Evolutionary conservation across 768 basidiomycete species (phyloP).

Genomic region (Hebeloma cylindrosporum): DNA sequence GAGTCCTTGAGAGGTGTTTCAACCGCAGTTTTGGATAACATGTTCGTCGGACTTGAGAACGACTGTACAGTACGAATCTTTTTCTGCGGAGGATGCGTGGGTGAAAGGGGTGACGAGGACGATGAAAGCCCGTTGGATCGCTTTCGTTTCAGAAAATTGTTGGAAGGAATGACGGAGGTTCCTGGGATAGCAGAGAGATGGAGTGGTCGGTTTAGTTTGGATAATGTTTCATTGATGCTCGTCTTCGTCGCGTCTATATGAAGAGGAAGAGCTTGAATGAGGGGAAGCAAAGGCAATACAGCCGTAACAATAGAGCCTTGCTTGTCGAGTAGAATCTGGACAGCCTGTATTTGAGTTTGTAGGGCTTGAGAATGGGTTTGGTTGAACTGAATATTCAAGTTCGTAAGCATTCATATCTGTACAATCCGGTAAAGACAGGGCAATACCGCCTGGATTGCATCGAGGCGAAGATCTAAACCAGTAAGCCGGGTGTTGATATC

Average conservation of each 20-base stretch:
- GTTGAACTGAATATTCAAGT: constrained; percentile 35
- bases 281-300: constrained; percentile 58
- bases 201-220: neutral
- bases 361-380: constrained; percentile 46
- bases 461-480: constrained; percentile 53
- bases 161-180: neutral
- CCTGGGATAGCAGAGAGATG: neutral
- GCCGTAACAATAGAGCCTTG: constrained; percentile 55
- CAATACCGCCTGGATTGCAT: constrained; percentile 52
- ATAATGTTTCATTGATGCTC: constrained; percentile 30
- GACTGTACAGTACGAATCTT: too few species aligned
- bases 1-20: too few species aligned
- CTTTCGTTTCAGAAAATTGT: neutral
- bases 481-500: constrained; percentile 43
- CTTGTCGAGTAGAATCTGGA: constrained; percentile 64
- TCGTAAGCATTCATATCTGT: constrained; percentile 1
- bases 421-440: neutral
- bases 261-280: constrained; percentile 57
- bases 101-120: neutral
- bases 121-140: neutral
- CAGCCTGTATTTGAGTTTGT: constrained; percentile 53
- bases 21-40: too few species aligned
- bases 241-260: constrained; percentile 50
- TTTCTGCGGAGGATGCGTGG: too few species aligned
- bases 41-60: too few species aligned